Base-by-base conservation (phyloP, 2,329 filamentous ascomycete species). In the Apiospora malaysiana region DNA sequence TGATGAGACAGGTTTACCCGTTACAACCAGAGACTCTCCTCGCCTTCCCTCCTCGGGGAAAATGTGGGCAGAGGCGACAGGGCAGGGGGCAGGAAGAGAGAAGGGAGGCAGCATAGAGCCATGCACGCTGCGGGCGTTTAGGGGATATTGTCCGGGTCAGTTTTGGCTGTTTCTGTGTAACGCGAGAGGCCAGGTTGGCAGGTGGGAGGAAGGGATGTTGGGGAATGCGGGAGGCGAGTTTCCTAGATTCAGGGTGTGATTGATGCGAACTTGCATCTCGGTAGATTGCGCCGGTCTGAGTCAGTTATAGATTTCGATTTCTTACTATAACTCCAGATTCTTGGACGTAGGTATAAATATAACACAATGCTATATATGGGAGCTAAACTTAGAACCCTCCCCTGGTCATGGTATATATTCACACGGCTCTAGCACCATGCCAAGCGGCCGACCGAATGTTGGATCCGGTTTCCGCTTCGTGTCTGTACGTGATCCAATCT, bases 151-250 rank as follows among this genome's bases (percentile, higher is more conserved):
- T 63, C 56, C 56, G 56, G 56, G 25, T 59, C 51, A 37, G 16
- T 40, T 18, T 12, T 8, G 56, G 18, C 32, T 40, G 56, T 63
- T n/a, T 63, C 18, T 63, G 56, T 63, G 56, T 63, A n/a, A 63
- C 56, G 56, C 23, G 27, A 63, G 56, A 63, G 32, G 56, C 56
- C 56, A 63, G 32, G 56, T 63, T 63, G 56, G 56, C 56, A 63
- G 56, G 56, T 63, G 56, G 56, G 56, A 63, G 56, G 56, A n/a
- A 63, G 56, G 56, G 56, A 63, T 63, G 56, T 63, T 63, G 32
- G 56, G 56, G 56, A 63, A 40, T 63, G 56, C 56, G 56, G 27
- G 27, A 63, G 56, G 32, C 18, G 25, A 63, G 27, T 27, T 59
- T 59, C 51, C 51, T 59, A 59, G 51, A 59, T 59, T 59, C 51